Base-by-base conservation (phyloP, 2,329 filamentous ascomycete genomes). In the Xylaria sp. region DNA sequence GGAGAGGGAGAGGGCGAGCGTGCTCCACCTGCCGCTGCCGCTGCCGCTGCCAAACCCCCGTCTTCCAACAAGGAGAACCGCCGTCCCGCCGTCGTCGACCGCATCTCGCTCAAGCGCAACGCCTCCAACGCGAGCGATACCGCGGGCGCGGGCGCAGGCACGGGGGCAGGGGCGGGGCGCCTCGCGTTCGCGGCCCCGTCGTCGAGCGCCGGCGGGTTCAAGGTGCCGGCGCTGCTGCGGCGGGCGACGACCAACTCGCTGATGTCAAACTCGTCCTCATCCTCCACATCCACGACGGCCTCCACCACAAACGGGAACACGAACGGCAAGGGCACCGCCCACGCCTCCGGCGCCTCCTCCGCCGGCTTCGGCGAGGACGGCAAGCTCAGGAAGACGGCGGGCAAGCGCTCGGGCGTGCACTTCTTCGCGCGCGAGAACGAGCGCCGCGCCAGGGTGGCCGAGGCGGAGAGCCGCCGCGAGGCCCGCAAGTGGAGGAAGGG, bases 161-260 rank as follows among this genome's bases (percentile, higher is more conserved):
- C n/a, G n/a, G n/a, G n/a, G n/a, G n/a, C n/a, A n/a, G n/a, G 38
- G 16, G 59, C 69, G 24, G 64, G 68, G 24, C 79, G 78, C 19
- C 75, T 87, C 53, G 87, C 86, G 2, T 90, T 90, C 68, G 73
- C 74, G 2, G 69, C 80, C 7, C 66, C 75, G 9, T 69, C 73
- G 7, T 66, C 74, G 1, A 71, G 76, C 2, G 67, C 72, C 53
- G 59, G 68, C 9, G 65, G 68, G 0, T 90, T 91, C 80, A 86
- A 84, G 63, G 83, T 90, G 1, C 90, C 90, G 0, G 80, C 83
- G 0, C 78, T 94, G 18, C 79, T 94, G 17, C 83, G 90, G 21
- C 82, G 89, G 24, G 89, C 89, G 4, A 93, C 90, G 0, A 88
- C 87, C 11, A 87, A 86, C 54, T 84, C 81, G 21, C 72, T 81